Evolutionary conservation across 768 basidiomycete species (phyloP).

Genomic region (Rhodocollybia butyracea): DNA sequence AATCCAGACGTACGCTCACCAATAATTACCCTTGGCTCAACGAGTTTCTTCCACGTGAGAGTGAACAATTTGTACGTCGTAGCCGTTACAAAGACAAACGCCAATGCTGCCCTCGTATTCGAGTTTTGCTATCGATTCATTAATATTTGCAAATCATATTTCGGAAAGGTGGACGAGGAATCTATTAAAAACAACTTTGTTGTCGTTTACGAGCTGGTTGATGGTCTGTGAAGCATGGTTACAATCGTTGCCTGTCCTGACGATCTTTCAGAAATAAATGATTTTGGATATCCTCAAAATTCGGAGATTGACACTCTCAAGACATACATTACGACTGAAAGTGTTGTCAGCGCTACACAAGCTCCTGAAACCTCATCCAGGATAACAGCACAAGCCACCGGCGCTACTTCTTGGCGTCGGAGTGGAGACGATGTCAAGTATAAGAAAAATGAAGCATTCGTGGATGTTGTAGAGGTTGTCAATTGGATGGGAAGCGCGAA

Average conservation of each 20-base stretch:
- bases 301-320: constrained; percentile 98
- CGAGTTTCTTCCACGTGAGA: constrained; percentile 97
- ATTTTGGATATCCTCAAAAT: constrained; percentile 99
- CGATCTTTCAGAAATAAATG: constrained; percentile 72
- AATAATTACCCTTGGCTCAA: constrained; percentile 95
- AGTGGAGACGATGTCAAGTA: constrained; percentile 88
- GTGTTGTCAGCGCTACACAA: constrained; percentile 50
- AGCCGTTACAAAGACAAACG: constrained; percentile 95
- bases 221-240: constrained; percentile 55
- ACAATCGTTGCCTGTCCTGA: neutral
- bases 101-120: constrained; percentile 96
- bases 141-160: constrained; percentile 91
- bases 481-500: constrained; percentile 98
- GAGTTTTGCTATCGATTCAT: constrained; percentile 98
- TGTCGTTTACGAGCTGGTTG: constrained; percentile 95
- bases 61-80: constrained; percentile 95
- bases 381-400: constrained; percentile 96
- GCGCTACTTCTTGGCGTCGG: constrained; percentile 89
- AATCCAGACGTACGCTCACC: constrained; percentile 96
- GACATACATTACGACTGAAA: constrained; percentile 97
- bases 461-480: constrained; percentile 97
- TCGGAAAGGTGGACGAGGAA: constrained; percentile 98
- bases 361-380: constrained; percentile 84
- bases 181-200: constrained; percentile 99
- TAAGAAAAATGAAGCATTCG: constrained; percentile 99